Conservation (phyloP, 202 grass and related monocot genomes). For the Sporobolus alterniflorus region DNA sequence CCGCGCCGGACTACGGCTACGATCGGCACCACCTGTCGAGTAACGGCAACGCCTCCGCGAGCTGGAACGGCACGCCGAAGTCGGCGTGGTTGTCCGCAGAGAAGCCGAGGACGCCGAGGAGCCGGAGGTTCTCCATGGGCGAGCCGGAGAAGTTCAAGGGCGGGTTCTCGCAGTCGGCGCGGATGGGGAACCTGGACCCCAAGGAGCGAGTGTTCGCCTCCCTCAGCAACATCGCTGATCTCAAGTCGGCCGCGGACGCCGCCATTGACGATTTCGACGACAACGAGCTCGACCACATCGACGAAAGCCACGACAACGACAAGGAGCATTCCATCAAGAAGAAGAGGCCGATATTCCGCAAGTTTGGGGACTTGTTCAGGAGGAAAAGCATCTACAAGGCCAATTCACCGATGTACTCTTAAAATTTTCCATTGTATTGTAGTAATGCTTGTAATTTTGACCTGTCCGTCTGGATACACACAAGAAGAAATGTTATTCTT, state of each 20-base stretch:
- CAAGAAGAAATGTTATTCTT: conserved; percentile 15
- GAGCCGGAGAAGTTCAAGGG: conserved; percentile 60
- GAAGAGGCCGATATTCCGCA: conserved; percentile 65
- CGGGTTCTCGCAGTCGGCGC: conserved; percentile 52
- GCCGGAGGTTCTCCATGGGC: conserved; percentile 57
- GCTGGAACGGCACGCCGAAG: conserved; percentile 23
- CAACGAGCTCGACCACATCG: conserved; percentile 64
- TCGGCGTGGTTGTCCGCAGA: conserved; percentile 38
- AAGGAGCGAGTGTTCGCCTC: conserved; percentile 72
- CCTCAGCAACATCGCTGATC: conserved; percentile 71
- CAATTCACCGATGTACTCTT: conserved; percentile 45
- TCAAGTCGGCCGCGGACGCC: conserved; percentile 54
- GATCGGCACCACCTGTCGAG: not conserved
- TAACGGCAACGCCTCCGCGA: not conserved
- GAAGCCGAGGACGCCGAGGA: conserved; percentile 30
- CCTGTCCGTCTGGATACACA: conserved; percentile 40
- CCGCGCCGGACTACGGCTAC: conserved; percentile 14
- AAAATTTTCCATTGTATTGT: not conserved
- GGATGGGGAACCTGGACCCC: conserved; percentile 51
- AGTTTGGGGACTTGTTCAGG: conserved; percentile 75
- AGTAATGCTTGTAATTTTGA: conserved; percentile 14
- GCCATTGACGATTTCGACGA: conserved; percentile 55
- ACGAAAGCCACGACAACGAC: conserved; percentile 46
- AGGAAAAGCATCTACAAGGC: conserved; percentile 79
- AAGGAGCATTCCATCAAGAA: conserved; percentile 51